Conservation (phyloP, 169 alveolate genomes). For the Cryptosporidium bovis region DNA sequence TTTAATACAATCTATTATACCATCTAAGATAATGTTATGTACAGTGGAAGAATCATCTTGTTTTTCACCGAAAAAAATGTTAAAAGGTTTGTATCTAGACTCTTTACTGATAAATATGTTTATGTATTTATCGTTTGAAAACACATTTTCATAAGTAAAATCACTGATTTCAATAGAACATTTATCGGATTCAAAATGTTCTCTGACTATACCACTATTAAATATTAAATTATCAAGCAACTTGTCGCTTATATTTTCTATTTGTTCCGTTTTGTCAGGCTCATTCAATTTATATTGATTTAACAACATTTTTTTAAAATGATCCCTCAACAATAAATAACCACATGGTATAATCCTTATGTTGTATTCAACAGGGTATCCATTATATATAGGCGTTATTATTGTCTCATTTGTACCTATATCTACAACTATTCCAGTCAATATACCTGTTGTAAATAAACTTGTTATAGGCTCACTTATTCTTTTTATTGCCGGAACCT, state of each 20-base stretch:
- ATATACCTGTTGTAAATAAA: constrained; percentile 48
- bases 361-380: constrained; percentile 35
- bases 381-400: constrained; percentile 36
- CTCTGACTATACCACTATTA: constrained; percentile 48
- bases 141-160: constrained; percentile 31
- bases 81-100: constrained; percentile 45
- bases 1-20: constrained; percentile 18
- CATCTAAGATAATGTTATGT: constrained; percentile 42
- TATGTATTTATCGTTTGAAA: constrained; percentile 7
- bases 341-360: constrained; percentile 25
- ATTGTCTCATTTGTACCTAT: constrained; percentile 63
- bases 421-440: constrained; percentile 63
- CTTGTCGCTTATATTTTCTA: constrained; percentile 3
- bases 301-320: constrained; percentile 23
- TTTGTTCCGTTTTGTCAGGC: neutral
- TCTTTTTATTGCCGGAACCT: constrained; percentile 33
- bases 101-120: constrained; percentile 17
- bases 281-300: constrained; percentile 21
- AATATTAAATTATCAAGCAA: constrained; percentile 51
- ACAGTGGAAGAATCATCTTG: neutral
- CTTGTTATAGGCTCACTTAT: constrained; percentile 47
- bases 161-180: neutral
- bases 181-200: neutral
- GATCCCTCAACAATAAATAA: constrained; percentile 7
- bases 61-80: constrained; percentile 49